Conservation (phyloP, 2,329 filamentous ascomycete species). For the Alternaria atra region DNA sequence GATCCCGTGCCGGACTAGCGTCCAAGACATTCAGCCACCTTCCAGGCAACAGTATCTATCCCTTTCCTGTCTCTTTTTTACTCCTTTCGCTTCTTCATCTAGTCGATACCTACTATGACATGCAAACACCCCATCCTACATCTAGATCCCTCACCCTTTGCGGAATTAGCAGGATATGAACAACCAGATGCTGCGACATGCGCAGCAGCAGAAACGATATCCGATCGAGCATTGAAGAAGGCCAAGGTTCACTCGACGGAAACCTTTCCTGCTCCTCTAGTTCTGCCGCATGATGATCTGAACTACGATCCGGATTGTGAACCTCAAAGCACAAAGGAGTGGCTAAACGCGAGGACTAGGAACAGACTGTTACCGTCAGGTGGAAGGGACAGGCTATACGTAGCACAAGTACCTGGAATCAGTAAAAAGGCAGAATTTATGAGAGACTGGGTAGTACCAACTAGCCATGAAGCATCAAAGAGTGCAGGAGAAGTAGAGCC, state of each 20-base stretch:
- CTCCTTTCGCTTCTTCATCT: neutral
- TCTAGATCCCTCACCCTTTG: conserved; percentile 47
- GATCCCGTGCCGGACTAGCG: neutral
- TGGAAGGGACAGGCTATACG: conserved; percentile 62
- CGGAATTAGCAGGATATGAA: conserved; percentile 46
- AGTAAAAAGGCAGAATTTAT: conserved; percentile 51
- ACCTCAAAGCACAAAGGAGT: conserved; percentile 63
- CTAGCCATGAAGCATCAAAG: conserved; percentile 29
- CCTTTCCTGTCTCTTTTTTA: neutral
- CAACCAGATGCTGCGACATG: conserved; percentile 35
- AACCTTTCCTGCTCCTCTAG: conserved; percentile 65
- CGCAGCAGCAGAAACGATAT: conserved; percentile 32
- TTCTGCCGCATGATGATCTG: conserved; percentile 69
- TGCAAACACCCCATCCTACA: conserved; percentile 16
- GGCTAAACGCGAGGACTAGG: conserved; percentile 55
- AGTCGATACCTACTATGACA: neutral
- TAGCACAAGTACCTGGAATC: conserved; percentile 59
- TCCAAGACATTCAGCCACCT: neutral
- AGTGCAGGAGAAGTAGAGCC: neutral
- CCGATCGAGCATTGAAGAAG: conserved; percentile 8
- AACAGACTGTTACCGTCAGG: conserved; percentile 58
- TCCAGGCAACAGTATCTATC: neutral
- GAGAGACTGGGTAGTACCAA: conserved; percentile 51
- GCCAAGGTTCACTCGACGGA: conserved; percentile 18
- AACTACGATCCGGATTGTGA: conserved; percentile 61